Evolutionary conservation across 345 rosid species (phyloP).

Genomic region (Dimocarpus longan): DNA sequence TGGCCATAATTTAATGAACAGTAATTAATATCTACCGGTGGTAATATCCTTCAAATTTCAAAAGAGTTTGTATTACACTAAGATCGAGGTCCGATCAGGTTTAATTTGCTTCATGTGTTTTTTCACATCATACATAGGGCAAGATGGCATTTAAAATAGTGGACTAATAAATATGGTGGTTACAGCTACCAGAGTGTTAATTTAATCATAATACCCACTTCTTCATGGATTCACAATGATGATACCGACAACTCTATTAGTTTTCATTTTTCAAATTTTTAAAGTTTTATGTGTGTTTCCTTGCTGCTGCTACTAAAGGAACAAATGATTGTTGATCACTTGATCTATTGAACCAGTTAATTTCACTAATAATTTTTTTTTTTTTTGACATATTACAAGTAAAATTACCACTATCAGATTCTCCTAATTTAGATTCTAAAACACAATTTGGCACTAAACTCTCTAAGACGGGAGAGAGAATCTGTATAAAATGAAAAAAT

Average conservation of each 20-base stretch:
- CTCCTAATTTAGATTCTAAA: no score
- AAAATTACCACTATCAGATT: no score
- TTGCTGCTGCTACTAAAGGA: neutral
- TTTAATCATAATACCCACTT: slow-evolving; percentile 9
- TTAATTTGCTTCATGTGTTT: neutral
- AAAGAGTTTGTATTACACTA: neutral
- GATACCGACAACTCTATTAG: slow-evolving; percentile 1
- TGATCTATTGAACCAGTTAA: neutral
- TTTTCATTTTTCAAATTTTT: neutral
- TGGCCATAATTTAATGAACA: no score
- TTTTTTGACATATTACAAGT: no score
- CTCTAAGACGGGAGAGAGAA: no score
- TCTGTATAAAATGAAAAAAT: no score
- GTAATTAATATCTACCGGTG: no score
- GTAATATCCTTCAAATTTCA: neutral
- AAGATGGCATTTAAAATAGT: neutral
- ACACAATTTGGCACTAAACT: no score
- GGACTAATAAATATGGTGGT: slow-evolving; percentile 22
- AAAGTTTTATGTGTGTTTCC: no score
- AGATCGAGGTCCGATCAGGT: neutral
- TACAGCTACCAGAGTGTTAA: neutral
- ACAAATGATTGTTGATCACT: neutral
- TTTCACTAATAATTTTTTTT: no score
- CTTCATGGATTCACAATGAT: slow-evolving; percentile 8
- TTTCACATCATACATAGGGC: neutral